Evolutionary conservation across 2,329 filamentous ascomycete species (phyloP).

Genomic region (Colletotrichum horii): DNA sequence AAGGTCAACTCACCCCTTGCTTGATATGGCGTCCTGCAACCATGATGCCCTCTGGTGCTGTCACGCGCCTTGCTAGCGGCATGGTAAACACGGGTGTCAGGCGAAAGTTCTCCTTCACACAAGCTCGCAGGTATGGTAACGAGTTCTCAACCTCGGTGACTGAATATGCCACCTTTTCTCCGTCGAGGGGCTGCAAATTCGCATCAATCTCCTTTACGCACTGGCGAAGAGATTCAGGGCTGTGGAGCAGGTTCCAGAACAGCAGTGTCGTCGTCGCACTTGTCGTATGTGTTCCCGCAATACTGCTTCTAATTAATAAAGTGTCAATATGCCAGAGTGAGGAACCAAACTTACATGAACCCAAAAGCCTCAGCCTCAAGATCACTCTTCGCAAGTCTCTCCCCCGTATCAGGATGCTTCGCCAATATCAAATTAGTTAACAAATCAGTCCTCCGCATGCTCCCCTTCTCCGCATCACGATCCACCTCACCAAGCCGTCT

Average conservation of each 20-base stretch:
- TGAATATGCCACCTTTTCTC: background rate
- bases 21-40: background rate
- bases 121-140: background rate
- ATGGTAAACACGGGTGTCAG: conserved; percentile 1
- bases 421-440: conserved; percentile 40
- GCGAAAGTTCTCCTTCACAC: conserved; percentile 11
- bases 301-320: background rate
- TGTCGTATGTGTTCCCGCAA: conserved; percentile 4
- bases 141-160: background rate
- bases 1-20: background rate
- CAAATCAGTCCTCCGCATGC: conserved; percentile 32
- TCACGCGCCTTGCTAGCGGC: conserved; percentile 3
- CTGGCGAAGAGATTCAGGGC: background rate
- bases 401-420: conserved; percentile 38
- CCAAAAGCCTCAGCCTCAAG: conserved; percentile 40
- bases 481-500: conserved; percentile 9
- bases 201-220: background rate
- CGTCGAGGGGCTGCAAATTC: background rate
- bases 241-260: conserved; percentile 4
- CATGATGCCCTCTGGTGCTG: background rate
- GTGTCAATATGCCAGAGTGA: background rate
- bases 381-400: conserved; percentile 30
- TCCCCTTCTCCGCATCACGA: background rate
- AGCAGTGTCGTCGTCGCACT: background rate
- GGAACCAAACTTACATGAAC: conserved; percentile 32